Evolutionary conservation across 2,329 filamentous ascomycete species (phyloP), one percentile per base, ranked within the genome.

Genomic region (Bipolaris cookei): DNA sequence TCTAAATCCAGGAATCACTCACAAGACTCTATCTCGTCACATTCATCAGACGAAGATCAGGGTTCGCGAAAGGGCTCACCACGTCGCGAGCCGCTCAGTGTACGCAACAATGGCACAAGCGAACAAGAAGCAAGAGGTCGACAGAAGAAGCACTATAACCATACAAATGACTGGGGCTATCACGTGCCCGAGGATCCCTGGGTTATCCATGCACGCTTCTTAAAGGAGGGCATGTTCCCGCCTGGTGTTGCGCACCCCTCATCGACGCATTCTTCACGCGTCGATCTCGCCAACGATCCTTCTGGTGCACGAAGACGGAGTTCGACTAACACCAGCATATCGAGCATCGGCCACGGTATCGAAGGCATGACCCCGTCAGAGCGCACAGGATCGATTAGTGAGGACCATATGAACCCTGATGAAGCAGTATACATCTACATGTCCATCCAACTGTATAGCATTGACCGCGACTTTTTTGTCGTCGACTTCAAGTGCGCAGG

Each of bases 401-500:
- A 70, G 13, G 66, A 66, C 10, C 67, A 70, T 30, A 76, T 80
- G 11, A 75, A 81, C 43, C 72, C 79, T 3, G 81, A 86, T 50
- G 86, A 92, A 62, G 90, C 90, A 53, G 88, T 96, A n/a, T 94
- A 90, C 73, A 90, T 98, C 70, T 95, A 97, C 73, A 87, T 99
- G 74, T 93, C 96, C 64, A 97, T 99, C 62, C 95, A 76, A 49
- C 68, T 76, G 13, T 76, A 76, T 64, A 73, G 70, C 56, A 92
- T 98, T 81, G 94, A 98, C 76, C 87, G 88, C 56, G 90, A 91
- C 53, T 94, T 95, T 64, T 98, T 94, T 77, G 88, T 99, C 61
- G 95, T 99, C 46, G 95, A 99, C 76, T 99, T 99, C 83, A 98
- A 97, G 76, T 98, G 94, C 76, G 93, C 95, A 13, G 95, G 95